These are phyloP conservation scores for Senna tora DNA, from an alignment of 306 rosid species.

Conservation along the genomic window DNA sequence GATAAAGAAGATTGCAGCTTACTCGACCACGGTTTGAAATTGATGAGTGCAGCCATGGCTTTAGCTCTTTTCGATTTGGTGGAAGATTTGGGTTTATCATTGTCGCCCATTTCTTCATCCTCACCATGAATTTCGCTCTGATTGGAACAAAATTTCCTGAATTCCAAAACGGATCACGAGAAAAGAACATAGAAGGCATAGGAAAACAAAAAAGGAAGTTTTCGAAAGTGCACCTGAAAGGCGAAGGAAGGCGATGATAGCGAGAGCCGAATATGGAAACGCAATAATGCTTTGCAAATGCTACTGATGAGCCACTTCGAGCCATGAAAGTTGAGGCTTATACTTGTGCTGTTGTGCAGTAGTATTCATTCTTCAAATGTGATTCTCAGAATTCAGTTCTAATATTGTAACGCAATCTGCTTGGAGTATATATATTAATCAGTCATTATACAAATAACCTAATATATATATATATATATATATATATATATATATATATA, in stretches of 20 bases:
- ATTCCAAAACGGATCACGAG: conserved; percentile 24
- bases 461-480: too few species aligned
- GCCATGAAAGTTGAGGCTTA: conserved; percentile 28
- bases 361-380: too few species aligned
- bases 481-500: too few species aligned
- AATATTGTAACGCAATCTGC: too few species aligned
- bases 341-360: too few species aligned
- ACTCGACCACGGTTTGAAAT: conserved; percentile 58
- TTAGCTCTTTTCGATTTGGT: conserved; percentile 51
- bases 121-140: conserved; percentile 21
- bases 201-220: neutral
- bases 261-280: conserved; percentile 18
- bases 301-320: conserved; percentile 20
- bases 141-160: conserved; percentile 50
- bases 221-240: conserved; percentile 42
- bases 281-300: conserved; percentile 15
- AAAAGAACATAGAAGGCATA: neutral
- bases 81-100: conserved; percentile 42
- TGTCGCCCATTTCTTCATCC: conserved; percentile 24
- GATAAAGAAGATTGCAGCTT: conserved; percentile 52
- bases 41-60: conserved; percentile 56
- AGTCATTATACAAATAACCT: too few species aligned
- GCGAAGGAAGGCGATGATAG: conserved; percentile 7
- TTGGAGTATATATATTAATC: too few species aligned
- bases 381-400: too few species aligned